Conservation (phyloP, 768 basidiomycete species). For the Galerina sulciceps region DNA sequence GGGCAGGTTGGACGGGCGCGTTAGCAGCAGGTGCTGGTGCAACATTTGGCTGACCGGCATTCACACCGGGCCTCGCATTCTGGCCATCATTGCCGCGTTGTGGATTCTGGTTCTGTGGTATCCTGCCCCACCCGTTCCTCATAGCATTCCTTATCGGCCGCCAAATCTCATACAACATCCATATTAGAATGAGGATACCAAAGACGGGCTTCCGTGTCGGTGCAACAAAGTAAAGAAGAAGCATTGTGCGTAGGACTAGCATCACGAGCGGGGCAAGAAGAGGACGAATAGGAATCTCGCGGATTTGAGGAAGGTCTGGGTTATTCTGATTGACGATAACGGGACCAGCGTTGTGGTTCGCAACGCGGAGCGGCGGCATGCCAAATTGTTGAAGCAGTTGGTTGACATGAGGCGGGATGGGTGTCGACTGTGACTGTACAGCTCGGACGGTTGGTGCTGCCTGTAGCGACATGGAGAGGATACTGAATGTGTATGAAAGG, state of each 20-base stretch:
- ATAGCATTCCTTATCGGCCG: slow-evolving; percentile 59
- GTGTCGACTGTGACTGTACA: slow-evolving; percentile 31
- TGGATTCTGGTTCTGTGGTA: slow-evolving; percentile 29
- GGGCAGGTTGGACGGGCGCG: slow-evolving; percentile 14
- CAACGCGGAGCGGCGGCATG: slow-evolving; percentile 52
- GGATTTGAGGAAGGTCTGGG: slow-evolving; percentile 42
- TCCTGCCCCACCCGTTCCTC: slow-evolving; percentile 39
- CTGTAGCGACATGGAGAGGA: slow-evolving; percentile 39
- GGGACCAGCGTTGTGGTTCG: slow-evolving; percentile 37
- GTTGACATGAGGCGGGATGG: slow-evolving; percentile 58
- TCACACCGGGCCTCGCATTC: slow-evolving; percentile 9
- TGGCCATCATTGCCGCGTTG: slow-evolving; percentile 20
- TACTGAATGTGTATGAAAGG: slow-evolving; percentile 59
- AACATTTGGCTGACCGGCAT: slow-evolving; percentile 11
- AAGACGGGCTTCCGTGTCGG: slow-evolving; percentile 75
- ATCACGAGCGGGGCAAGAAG: slow-evolving; percentile 69
- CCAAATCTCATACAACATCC: slow-evolving; percentile 81
- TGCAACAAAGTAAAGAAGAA: slow-evolving; percentile 78
- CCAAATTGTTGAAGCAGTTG: slow-evolving; percentile 68
- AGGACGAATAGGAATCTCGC: slow-evolving; percentile 68
- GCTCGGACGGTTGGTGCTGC: slow-evolving; percentile 22
- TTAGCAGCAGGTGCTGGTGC: slow-evolving; percentile 18
- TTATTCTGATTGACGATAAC: slow-evolving; percentile 29
- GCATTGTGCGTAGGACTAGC: slow-evolving; percentile 67
- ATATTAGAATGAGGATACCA: slow-evolving; percentile 64